phyloP scores from a whole-genome alignment of 73 alveolate species.

The Paramecium sonneborni region DNA sequence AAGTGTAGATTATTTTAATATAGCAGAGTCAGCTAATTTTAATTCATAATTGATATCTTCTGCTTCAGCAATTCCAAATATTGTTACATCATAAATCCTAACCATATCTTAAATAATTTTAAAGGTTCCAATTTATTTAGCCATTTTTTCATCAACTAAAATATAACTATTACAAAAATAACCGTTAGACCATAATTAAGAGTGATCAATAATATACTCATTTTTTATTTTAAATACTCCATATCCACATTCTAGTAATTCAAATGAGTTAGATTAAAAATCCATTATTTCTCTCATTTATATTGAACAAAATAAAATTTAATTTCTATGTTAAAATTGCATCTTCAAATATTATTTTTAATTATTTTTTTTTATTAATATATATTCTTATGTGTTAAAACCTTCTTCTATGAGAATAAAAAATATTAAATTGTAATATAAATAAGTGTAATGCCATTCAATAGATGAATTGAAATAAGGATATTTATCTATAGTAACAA shows the following conservation, averaged over 20 bases:
- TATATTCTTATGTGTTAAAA: slow-evolving; percentile 96
- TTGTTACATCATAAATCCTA: slow-evolving; percentile 94
- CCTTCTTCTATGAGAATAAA: slow-evolving; percentile 97
- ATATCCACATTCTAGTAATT: slow-evolving; percentile 95
- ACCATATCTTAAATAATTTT: slow-evolving; percentile 91
- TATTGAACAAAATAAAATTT: slow-evolving; percentile 96
- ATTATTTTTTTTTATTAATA: slow-evolving; percentile 86
- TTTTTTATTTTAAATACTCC: slow-evolving; percentile 90
- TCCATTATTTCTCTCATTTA: slow-evolving; percentile 99
- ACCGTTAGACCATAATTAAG: slow-evolving; percentile 93
- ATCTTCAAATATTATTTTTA: slow-evolving; percentile 60
- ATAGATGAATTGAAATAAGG: slow-evolving; percentile 94
- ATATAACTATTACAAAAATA: slow-evolving; percentile 98
- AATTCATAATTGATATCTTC: slow-evolving; percentile 97
- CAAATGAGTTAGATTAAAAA: slow-evolving; percentile 95
- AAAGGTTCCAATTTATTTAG: slow-evolving; percentile 97
- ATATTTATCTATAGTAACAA: slow-evolving; percentile 94
- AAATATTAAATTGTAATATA: too few relatives aligned
- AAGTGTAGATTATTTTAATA: slow-evolving; percentile 84
- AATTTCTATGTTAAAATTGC: slow-evolving; percentile 70
- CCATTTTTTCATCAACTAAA: slow-evolving; percentile 96
- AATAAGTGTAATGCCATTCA: slow-evolving; percentile 78
- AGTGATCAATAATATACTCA: slow-evolving; percentile 95
- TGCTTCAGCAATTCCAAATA: slow-evolving; percentile 96
- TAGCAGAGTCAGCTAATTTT: slow-evolving; percentile 80